Evolutionary conservation across 228 moss, liverwort and hornwort species (phyloP), one percentile per base, ranked within the genome.

Genomic region (Sphagnum fallax): DNA sequence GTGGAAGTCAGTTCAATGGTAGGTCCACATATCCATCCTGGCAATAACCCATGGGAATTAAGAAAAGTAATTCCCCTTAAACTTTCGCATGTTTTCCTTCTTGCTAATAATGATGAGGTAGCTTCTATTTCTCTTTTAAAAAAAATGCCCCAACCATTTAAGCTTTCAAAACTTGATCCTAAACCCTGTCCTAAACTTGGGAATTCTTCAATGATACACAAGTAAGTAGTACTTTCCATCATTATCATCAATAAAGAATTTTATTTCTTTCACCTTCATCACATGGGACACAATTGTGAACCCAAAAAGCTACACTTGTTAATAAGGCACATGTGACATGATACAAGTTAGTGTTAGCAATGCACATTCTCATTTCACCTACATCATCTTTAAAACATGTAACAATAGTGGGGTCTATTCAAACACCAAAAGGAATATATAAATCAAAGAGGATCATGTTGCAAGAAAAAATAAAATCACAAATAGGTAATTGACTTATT

Each of bases 11-110:
- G 66, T 91, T 93, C 50, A 89, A 69, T 52, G 80, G 86, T 6
- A 84, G 91, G 53, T 77, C 87, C 52, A 79, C 74, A 6, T 98
- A 93, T 74, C 81, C 80, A 48, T 79, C 88, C 10, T 82, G 83
- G 58, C 93, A 91, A 47, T 93, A 98, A 64, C 91, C 91, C 4
- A 89, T 98, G 12, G 91, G 91, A 52, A 91, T 90, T 6, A 90
- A 88, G 57, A 98, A 93, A 88, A 90, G 97, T 98, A 75, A 55
- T 1, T 1, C 32, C 32, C 32, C 1, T 32, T 32, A 32, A 32
- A 32, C 32, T 32, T 32, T 32, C 1, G 1, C 53, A 55, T 55
- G 53, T 55, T 55, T 55, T 55, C 9, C 9, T 55, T 55, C 9
- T 55, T 52, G 71, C 48, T 14, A 75, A 69, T 52, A 77, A 69